phyloP scores from a whole-genome alignment of 164 flowering plant species.

The Magnolia sinica region DNA sequence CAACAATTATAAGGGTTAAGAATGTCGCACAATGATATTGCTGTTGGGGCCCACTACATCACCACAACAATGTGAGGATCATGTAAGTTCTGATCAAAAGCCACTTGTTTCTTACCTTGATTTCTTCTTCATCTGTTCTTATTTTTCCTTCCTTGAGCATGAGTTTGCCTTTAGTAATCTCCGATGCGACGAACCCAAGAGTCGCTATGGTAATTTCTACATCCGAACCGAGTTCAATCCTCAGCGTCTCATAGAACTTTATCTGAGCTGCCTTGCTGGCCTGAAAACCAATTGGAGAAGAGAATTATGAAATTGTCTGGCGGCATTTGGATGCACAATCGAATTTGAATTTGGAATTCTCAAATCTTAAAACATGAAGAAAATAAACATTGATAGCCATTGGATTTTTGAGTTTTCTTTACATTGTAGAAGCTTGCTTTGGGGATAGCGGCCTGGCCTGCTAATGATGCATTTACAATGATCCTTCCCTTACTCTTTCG shows the following conservation, averaged over 20 bases:
- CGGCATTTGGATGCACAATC: background rate
- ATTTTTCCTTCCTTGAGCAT: constrained; percentile 30
- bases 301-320: background rate
- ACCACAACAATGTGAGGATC: no score
- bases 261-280: constrained; percentile 68
- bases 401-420: constrained; percentile 1
- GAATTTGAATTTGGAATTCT: background rate
- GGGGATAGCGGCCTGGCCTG: constrained; percentile 37
- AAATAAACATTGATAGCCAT: background rate
- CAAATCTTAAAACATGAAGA: background rate
- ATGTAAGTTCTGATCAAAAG: background rate
- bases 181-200: constrained; percentile 57
- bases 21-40: no score
- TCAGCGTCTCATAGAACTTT: constrained; percentile 47
- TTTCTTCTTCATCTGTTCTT: constrained; percentile 32
- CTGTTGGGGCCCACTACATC: no score
- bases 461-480: constrained; percentile 30
- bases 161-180: constrained; percentile 46
- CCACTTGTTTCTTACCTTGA: constrained; percentile 41
- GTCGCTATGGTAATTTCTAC: constrained; percentile 47
- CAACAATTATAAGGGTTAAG: no score
- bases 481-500: constrained; percentile 45
- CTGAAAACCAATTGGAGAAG: constrained; percentile 22
- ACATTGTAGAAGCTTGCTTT: constrained; percentile 40
- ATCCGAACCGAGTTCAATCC: constrained; percentile 46